Conservation (phyloP, 2,329 filamentous ascomycete species). For the Fusarium sp. region DNA sequence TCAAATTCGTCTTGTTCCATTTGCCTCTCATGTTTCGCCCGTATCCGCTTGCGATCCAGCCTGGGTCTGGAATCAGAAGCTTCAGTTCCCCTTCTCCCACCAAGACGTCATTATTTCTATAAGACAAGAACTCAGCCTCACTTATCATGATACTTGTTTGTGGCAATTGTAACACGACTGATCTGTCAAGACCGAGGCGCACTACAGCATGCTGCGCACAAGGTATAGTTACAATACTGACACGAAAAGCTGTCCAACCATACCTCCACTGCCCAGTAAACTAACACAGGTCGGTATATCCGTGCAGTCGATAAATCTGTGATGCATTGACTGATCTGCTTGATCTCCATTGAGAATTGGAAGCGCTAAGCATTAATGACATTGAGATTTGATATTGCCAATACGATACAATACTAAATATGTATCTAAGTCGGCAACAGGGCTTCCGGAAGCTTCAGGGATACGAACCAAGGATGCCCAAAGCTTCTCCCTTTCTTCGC, state of each 20-base stretch:
- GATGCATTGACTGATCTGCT: neutral
- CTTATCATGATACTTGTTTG: neutral
- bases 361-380: constrained; percentile 4
- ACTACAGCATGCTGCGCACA: neutral
- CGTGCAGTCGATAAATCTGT: neutral
- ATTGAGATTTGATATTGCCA: constrained; percentile 16
- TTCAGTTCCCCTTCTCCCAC: constrained; percentile 20
- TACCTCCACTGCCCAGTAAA: too few species aligned
- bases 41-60: constrained; percentile 26
- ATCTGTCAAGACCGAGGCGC: constrained; percentile 1
- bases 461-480: neutral
- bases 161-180: constrained; percentile 7
- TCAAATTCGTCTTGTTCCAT: constrained; percentile 39
- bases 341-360: neutral
- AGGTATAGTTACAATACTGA: neutral
- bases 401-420: constrained; percentile 12
- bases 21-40: constrained; percentile 34
- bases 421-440: neutral
- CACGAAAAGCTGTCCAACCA: neutral
- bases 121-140: constrained; percentile 17
- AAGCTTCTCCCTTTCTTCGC: constrained; percentile 22
- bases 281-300: neutral
- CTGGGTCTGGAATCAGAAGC: constrained; percentile 4
- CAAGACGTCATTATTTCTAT: constrained; percentile 31
- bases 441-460: constrained; percentile 18